Evolutionary conservation across 108 stramenopile species (phyloP), one percentile per base, ranked within the genome.

Genomic region (Cyclotella atomus): DNA sequence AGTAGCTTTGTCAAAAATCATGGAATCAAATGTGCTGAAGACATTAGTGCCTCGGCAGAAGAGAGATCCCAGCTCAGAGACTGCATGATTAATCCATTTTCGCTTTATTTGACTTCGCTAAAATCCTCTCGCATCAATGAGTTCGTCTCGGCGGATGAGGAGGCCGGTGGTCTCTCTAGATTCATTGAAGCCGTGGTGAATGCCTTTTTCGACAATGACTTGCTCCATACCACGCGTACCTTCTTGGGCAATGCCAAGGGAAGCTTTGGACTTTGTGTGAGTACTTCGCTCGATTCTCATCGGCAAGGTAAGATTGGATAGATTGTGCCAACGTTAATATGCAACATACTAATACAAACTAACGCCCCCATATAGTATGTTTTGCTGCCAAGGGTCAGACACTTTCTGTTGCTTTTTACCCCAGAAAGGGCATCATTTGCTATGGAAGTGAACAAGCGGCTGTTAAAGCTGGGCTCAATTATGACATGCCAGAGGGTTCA

Each of bases 391-490:
- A 83, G 57, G 90, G 90, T 15, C 90, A 91, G 66, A 85, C 84
- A 16, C 83, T 87, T 57, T 85, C 79, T 0, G 56, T 91, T 49
- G 87, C 82, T 24, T 86, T 91, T 66, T 91, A 87, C 68, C 90
- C 90, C 0, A 45, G 59, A 21, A 91, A 91, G 67, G 87, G 86
- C 12, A 21, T 88, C 5, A 78, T 91, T 59, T 85, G 81, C 35
- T 91, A 76, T 63, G 90, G 87, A 30, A 84, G 83, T 16, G 90
- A 91, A 49, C 90, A 88, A 71, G 90, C 87, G 12, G 87, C 90
- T 12, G 87, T 88, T 0, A 91, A 69, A 65, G 87, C 90, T 19
- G 90, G 87, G 21, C 47, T 91, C 49, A 75, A 62, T 45, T 60
- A 67, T 38, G 62, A 50, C 4, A 65, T 72, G 14, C 87, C 83